A percentile compares a stretch with the other conserved stretches of the same genome.
These are phyloP conservation scores for Arachis monticola DNA, from an alignment of 331 rosid genomes.

Conservation along the genomic window DNA sequence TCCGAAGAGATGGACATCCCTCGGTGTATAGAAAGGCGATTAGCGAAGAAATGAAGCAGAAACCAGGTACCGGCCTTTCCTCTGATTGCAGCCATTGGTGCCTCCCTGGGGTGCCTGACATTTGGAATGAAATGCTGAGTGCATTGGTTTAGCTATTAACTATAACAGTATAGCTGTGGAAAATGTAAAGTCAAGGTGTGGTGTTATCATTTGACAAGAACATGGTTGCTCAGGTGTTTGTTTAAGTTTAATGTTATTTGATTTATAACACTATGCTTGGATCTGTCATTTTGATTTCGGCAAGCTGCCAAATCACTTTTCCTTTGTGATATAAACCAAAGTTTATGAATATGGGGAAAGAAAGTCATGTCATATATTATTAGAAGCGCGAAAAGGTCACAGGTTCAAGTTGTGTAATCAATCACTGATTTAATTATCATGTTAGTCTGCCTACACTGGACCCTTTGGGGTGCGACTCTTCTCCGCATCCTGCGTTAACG, in stretches of 20 bases:
- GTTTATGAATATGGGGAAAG: not conserved
- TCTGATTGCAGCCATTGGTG: constrained; percentile 99
- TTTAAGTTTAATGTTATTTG: constrained; percentile 32
- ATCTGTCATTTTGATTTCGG: constrained; percentile 30
- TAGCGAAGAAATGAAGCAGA: constrained; percentile 66
- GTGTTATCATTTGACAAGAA: constrained; percentile 33
- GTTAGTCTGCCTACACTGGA: too few species aligned
- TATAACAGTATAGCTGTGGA: constrained; percentile 21
- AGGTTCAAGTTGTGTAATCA: too few species aligned
- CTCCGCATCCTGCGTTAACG: too few species aligned
- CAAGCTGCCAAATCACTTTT: constrained; percentile 25
- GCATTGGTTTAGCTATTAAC: constrained; percentile 59
- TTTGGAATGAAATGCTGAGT: constrained; percentile 89
- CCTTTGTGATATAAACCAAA: constrained; percentile 8
- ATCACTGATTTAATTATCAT: too few species aligned
- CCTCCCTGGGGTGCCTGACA: constrained; percentile 98
- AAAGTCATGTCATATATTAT: not conserved
- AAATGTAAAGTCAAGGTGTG: constrained; percentile 34
- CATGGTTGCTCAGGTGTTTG: constrained; percentile 35
- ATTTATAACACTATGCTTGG: constrained; percentile 28
- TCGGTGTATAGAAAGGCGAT: constrained; percentile 71
- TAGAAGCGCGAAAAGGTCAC: not conserved
- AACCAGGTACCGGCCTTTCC: constrained; percentile 52
- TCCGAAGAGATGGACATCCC: constrained; percentile 91
- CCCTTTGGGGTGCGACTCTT: too few species aligned